These are phyloP conservation scores for Plasmodium vivax DNA, from an alignment of 169 alveolate species.

Conservation along the genomic window DNA sequence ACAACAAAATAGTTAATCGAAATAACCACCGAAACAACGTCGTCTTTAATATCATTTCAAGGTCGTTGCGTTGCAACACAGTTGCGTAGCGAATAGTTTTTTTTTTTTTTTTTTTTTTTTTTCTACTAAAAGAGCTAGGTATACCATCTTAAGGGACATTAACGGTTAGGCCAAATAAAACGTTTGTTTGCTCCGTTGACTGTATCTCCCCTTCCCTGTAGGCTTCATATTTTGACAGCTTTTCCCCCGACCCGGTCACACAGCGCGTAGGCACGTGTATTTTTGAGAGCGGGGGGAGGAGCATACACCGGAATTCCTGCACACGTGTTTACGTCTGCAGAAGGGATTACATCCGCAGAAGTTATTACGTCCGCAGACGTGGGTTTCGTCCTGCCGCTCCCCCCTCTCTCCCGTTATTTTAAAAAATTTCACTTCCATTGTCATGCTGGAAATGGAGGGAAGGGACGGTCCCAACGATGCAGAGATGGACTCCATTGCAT, in stretches of 20 bases:
- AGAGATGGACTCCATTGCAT: slow-evolving; percentile 9
- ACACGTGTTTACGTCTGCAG: neutral
- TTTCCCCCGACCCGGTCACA: neutral
- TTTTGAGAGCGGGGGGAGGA: neutral
- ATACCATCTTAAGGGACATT: neutral
- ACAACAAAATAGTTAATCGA: neutral
- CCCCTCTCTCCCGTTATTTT: neutral
- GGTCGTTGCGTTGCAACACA: neutral
- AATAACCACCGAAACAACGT: neutral
- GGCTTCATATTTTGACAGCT: neutral
- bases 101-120: neutral
- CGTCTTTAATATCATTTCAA: neutral
- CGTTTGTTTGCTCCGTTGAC: neutral
- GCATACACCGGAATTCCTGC: neutral
- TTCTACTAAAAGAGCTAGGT: neutral
- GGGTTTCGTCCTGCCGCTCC: neutral
- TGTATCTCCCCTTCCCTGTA: neutral
- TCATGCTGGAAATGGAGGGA: slow-evolving; percentile 26
- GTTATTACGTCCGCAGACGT: neutral
- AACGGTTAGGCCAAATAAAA: neutral
- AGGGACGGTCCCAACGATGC: slow-evolving; percentile 6
- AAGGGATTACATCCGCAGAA: no score
- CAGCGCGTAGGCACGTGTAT: neutral
- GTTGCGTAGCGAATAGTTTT: neutral
- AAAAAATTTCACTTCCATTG: neutral